phyloP scores from a whole-genome alignment of 2,329 filamentous ascomycete genomes.

The Ampelomyces quisqualis region DNA sequence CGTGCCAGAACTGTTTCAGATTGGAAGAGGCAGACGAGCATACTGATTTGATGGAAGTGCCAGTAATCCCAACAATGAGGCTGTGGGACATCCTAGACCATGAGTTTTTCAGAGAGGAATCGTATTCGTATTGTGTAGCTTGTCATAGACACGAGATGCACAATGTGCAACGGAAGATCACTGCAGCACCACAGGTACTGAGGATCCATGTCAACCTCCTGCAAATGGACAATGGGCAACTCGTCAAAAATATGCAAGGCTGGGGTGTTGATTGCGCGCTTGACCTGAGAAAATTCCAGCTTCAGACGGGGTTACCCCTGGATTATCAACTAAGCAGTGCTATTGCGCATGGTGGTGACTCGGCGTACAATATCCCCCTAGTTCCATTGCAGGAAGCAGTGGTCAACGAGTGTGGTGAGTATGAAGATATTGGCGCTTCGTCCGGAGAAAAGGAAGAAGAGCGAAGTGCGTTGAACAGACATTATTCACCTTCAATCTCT shows the following conservation, averaged over 20 bases:
- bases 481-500: no score
- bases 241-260: background rate
- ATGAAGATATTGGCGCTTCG: background rate
- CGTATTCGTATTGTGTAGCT: background rate
- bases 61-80: no score
- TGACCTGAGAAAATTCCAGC: background rate
- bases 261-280: background rate
- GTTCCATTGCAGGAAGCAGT: background rate
- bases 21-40: background rate
- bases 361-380: background rate
- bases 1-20: background rate
- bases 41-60: no score
- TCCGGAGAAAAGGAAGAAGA: no score
- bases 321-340: slow-evolving; percentile 8
- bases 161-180: background rate
- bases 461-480: no score
- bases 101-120: background rate
- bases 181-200: slow-evolving; percentile 8
- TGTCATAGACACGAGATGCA: background rate
- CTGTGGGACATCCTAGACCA: background rate
- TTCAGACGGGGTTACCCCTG: no score
- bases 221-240: background rate
- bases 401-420: background rate
- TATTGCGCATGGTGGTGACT: slow-evolving; percentile 6
- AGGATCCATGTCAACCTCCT: slow-evolving; percentile 1